These are phyloP conservation scores for Phycomyces nitens DNA, from an alignment of 192 early-diverging fungal species.

Conservation along the genomic window DNA sequence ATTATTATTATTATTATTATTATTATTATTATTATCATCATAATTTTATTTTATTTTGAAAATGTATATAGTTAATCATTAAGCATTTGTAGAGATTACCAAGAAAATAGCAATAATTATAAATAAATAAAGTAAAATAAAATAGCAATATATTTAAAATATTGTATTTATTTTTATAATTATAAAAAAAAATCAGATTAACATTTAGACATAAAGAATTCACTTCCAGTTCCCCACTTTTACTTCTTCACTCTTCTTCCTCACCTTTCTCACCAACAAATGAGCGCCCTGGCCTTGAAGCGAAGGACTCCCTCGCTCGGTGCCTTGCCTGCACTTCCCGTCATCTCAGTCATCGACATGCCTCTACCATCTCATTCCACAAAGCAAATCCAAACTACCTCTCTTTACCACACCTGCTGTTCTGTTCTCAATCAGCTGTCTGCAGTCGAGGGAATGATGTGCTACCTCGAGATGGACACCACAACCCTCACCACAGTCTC, in stretches of 20 bases:
- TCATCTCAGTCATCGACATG: slow-evolving; percentile 9
- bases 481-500: background rate
- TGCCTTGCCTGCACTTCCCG: slow-evolving; percentile 7
- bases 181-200: too few species aligned
- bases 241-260: slow-evolving; percentile 22
- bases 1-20: too few species aligned
- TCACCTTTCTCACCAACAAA: slow-evolving; percentile 24
- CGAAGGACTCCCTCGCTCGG: slow-evolving; percentile 30
- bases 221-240: background rate
- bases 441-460: slow-evolving; percentile 65
- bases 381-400: slow-evolving; percentile 32
- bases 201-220: too few species aligned
- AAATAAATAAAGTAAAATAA: too few species aligned
- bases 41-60: too few species aligned
- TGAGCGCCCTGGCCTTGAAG: slow-evolving; percentile 37
- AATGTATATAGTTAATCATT: too few species aligned
- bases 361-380: slow-evolving; percentile 19
- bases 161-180: too few species aligned
- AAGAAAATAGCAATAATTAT: too few species aligned
- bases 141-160: too few species aligned
- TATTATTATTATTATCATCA: too few species aligned
- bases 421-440: slow-evolving; percentile 66
- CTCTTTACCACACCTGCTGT: slow-evolving; percentile 72
- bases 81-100: too few species aligned
- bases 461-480: slow-evolving; percentile 50